These are phyloP conservation scores for Lachnum nothofagi DNA, from an alignment of 2,329 filamentous ascomycete species.

Conservation along the genomic window DNA sequence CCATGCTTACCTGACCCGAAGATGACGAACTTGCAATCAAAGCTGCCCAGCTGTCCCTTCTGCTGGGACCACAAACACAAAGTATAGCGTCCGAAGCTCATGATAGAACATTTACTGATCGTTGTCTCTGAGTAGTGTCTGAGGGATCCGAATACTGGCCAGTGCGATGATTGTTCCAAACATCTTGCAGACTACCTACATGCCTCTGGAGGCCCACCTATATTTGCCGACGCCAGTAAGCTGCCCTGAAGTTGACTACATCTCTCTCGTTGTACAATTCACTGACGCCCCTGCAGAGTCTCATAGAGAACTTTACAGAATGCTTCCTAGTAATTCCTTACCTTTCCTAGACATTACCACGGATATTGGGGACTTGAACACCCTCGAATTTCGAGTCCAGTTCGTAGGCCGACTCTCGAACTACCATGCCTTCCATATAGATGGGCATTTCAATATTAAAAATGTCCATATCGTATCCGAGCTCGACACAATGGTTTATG, in stretches of 20 bases:
- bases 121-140: neutral
- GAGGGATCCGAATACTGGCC: neutral
- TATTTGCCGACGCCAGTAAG: neutral
- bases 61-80: neutral
- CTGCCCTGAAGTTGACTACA: neutral
- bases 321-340: neutral
- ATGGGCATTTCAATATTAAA: neutral
- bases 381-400: neutral
- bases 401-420: neutral
- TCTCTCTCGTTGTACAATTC: neutral
- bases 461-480: neutral
- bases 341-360: neutral
- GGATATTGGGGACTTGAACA: neutral
- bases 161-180: neutral
- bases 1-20: neutral
- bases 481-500: neutral
- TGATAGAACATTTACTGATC: neutral
- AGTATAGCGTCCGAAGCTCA: neutral
- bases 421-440: neutral
- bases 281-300: neutral
- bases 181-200: neutral
- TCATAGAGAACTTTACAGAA: neutral
- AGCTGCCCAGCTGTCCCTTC: neutral
- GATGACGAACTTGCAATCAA: neutral
- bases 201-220: neutral